Percentiles rank a stretch among this genome's conserved stretches.
Evolutionary conservation across 805 yeast genomes (phyloP).

Genomic region (Candida silvicultrix): DNA sequence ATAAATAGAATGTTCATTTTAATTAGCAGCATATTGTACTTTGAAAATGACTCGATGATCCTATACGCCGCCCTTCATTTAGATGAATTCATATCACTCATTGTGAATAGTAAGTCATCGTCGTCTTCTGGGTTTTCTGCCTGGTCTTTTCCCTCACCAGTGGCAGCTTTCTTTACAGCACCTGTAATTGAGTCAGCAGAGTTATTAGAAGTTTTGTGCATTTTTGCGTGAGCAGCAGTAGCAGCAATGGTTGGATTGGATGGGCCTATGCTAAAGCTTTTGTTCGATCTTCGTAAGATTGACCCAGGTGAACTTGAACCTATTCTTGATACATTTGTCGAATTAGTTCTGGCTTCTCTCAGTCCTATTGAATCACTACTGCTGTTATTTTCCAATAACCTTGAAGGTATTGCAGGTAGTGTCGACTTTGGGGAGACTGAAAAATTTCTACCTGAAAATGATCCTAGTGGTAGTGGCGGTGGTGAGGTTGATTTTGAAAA

Average conservation of each 20-base stretch:
- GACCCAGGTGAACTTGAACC: constrained; percentile 18
- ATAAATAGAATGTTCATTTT: neutral
- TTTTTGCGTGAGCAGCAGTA: constrained; percentile 23
- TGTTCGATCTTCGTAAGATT: constrained; percentile 5
- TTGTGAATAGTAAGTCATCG: constrained; percentile 60
- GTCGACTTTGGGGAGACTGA: constrained; percentile 30
- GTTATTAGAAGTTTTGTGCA: constrained; percentile 14
- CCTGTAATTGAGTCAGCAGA: neutral
- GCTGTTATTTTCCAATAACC: constrained; percentile 21
- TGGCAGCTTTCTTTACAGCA: constrained; percentile 10
- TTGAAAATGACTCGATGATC: no score
- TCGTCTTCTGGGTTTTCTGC: constrained; percentile 41
- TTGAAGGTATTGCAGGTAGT: constrained; percentile 23
- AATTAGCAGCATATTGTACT: no score
- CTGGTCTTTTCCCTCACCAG: constrained; percentile 26
- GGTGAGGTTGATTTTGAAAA: constrained; percentile 20
- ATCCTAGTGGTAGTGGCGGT: constrained; percentile 3
- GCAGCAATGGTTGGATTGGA: constrained; percentile 26
- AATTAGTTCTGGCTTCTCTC: constrained; percentile 2
- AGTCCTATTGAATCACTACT: constrained; percentile 17
- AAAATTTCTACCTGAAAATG: constrained; percentile 6
- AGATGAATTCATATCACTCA: constrained; percentile 66
- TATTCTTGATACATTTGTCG: constrained; percentile 5
- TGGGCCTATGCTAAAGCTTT: constrained; percentile 21
- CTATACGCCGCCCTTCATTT: no score